These are phyloP conservation scores for Plicaturopsis crispa DNA, from an alignment of 768 basidiomycete genomes.

Conservation along the genomic window DNA sequence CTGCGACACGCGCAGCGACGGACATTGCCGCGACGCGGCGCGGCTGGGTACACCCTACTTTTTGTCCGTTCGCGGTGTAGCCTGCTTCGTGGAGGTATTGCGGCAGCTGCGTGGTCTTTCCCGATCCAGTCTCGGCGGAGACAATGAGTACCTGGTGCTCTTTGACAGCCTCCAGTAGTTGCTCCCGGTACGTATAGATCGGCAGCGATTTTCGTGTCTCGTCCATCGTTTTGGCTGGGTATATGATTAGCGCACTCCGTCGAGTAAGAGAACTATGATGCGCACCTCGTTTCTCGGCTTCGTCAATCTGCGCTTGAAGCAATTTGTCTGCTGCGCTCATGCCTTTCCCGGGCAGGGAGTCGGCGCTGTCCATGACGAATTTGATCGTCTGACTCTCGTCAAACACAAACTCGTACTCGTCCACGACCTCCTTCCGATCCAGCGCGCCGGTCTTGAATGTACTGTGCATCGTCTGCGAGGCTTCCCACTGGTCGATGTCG, in stretches of 20 bases:
- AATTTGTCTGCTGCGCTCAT: conserved; percentile 83
- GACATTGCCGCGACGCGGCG: conserved; percentile 99
- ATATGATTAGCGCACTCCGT: too few relatives aligned
- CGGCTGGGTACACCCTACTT: conserved; percentile 95
- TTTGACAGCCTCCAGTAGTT: conserved; percentile 82
- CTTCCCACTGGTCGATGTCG: conserved; percentile 98
- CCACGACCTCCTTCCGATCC: conserved; percentile 78
- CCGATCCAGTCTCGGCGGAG: conserved; percentile 97
- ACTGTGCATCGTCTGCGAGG: conserved; percentile 81
- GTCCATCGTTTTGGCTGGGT: conserved; percentile 77
- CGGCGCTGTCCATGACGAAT: conserved; percentile 75
- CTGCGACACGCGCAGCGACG: conserved; percentile 97
- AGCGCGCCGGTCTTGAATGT: conserved; percentile 87
- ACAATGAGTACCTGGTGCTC: conserved; percentile 95
- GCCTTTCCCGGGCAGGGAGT: conserved; percentile 55
- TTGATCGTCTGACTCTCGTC: conserved; percentile 96
- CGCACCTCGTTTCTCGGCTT: conserved; percentile 65
- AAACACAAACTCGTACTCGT: conserved; percentile 95
- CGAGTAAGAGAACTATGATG: background rate
- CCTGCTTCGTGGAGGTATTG: conserved; percentile 99
- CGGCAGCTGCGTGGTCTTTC: conserved; percentile 97
- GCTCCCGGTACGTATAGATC: conserved; percentile 82
- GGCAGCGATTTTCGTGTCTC: conserved; percentile 92
- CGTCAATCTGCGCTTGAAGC: conserved; percentile 82
- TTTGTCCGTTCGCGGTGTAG: conserved; percentile 80